A percentile compares a stretch with the other conserved stretches of the same genome.
phyloP scores from a whole-genome alignment of 2,329 filamentous ascomycete genomes.

The Botryosphaeria dothidea region DNA sequence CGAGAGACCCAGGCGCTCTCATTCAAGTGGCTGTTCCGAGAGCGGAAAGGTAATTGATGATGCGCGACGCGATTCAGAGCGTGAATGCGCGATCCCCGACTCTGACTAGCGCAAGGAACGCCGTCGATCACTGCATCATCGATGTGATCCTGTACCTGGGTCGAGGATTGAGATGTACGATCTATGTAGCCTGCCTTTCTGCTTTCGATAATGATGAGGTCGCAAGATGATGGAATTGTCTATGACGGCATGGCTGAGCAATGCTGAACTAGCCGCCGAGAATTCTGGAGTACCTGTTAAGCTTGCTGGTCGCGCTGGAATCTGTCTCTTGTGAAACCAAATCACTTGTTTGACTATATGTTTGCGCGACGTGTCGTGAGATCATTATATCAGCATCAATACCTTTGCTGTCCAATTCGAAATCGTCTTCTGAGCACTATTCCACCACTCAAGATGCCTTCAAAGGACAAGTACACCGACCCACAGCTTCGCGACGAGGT shows the following conservation, averaged over 20 bases:
- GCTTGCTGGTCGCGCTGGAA: neutral
- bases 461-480: conserved; percentile 51
- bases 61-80: neutral
- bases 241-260: conserved; percentile 6
- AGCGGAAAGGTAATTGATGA: neutral
- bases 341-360: neutral
- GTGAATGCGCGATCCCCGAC: neutral
- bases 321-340: neutral
- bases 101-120: neutral
- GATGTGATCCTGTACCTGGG: neutral
- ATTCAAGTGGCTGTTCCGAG: too few relatives aligned
- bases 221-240: neutral
- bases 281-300: neutral
- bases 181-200: too few relatives aligned
- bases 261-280: neutral
- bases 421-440: neutral
- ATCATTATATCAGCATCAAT: neutral
- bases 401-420: neutral
- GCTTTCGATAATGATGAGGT: neutral
- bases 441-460: conserved; percentile 36
- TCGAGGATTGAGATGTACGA: neutral
- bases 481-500: conserved; percentile 48
- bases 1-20: too few relatives aligned
- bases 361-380: neutral
- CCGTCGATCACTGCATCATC: neutral